Percentiles rank a stretch among this genome's conserved stretches.
Conservation (phyloP, 352 stramenopile species). For the Phytophthora lateralis region DNA sequence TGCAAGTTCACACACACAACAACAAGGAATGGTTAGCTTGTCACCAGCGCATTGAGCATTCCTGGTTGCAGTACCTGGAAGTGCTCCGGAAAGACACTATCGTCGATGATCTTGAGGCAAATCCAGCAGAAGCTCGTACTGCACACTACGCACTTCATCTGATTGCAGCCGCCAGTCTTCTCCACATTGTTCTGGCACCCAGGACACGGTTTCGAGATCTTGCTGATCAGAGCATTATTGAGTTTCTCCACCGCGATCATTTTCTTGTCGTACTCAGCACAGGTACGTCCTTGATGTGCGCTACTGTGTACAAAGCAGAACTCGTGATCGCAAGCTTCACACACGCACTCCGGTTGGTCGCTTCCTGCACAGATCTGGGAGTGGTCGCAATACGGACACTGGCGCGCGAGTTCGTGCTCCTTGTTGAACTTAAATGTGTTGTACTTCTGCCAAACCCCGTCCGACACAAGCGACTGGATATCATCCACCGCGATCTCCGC, state of each 20-base stretch:
- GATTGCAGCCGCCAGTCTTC: constrained; percentile 91
- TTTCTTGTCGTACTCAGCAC: constrained; percentile 76
- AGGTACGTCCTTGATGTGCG: constrained; percentile 71
- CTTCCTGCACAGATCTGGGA: constrained; percentile 57
- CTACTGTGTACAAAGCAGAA: constrained; percentile 92
- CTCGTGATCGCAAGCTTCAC: constrained; percentile 44
- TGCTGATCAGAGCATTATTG: constrained; percentile 77
- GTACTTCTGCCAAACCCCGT: constrained; percentile 74
- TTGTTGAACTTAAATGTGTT: constrained; percentile 88
- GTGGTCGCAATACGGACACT: constrained; percentile 66
- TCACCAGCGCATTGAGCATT: not conserved
- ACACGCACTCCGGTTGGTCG: constrained; percentile 50
- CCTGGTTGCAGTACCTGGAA: constrained; percentile 57
- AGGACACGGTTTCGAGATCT: constrained; percentile 87
- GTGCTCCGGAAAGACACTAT: constrained; percentile 85
- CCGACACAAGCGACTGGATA: constrained; percentile 52
- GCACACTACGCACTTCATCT: constrained; percentile 90
- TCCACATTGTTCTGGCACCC: constrained; percentile 89
- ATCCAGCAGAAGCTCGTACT: constrained; percentile 91
- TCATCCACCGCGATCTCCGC: constrained; percentile 48
- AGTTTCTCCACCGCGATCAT: constrained; percentile 86
- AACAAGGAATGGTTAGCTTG: not conserved
- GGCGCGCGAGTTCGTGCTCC: constrained; percentile 59
- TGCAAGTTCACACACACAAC: constrained; percentile 15
- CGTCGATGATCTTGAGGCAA: constrained; percentile 82